Conservation (phyloP, 75 land plant species). For the Cryptomeria japonica region DNA sequence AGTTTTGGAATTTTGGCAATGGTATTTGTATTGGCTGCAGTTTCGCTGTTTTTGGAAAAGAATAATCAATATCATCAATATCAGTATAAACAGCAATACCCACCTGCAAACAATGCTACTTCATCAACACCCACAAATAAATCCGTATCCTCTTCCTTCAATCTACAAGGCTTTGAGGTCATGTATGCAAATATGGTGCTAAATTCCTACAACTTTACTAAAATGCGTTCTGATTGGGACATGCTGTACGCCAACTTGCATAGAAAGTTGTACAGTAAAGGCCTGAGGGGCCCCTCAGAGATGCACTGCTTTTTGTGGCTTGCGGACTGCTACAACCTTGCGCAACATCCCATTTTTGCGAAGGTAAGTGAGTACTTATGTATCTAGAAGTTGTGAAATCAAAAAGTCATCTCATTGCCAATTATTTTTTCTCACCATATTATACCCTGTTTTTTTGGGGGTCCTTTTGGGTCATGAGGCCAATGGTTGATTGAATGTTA, state of each 20-base stretch:
- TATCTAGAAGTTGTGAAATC: background rate
- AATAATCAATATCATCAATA: background rate
- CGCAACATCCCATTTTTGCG: background rate
- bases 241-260: background rate
- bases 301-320: background rate
- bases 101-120: background rate
- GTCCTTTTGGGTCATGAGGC: background rate
- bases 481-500: background rate
- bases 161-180: background rate
- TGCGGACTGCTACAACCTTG: constrained; percentile 2
- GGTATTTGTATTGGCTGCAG: background rate
- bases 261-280: background rate
- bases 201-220: background rate
- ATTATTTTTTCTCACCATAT: too few relatives aligned
- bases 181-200: background rate
- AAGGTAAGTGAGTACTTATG: background rate
- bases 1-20: background rate
- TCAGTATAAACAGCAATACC: background rate
- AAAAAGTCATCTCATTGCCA: too few relatives aligned
- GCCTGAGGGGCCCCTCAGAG: constrained; percentile 2
- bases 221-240: background rate
- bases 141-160: background rate
- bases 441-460: background rate
- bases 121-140: background rate
- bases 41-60: background rate